These are phyloP conservation scores for Diaporthe caulivora DNA, from an alignment of 2,329 filamentous ascomycete genomes.

Conservation along the genomic window DNA sequence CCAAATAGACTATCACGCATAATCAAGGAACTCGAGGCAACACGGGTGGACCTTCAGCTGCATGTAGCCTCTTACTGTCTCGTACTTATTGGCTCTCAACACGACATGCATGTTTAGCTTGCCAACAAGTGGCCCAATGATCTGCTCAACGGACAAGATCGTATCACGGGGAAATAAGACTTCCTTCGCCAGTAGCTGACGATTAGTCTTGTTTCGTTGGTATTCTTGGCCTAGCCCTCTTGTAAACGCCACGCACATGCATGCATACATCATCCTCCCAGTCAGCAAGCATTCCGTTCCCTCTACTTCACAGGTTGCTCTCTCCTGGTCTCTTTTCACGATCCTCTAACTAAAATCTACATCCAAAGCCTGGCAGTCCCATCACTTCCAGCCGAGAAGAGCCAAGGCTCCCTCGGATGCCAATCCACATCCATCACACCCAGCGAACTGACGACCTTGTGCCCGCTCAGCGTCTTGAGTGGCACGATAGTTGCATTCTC, in stretches of 20 bases:
- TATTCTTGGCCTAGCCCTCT: constrained; percentile 39
- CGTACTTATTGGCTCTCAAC: constrained; percentile 25
- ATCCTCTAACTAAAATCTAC: constrained; percentile 50
- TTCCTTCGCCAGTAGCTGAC: constrained; percentile 18
- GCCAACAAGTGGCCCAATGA: constrained; percentile 17
- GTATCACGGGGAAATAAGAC: background rate
- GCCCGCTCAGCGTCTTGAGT: constrained; percentile 91
- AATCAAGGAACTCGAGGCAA: constrained; percentile 11
- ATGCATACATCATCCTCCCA: constrained; percentile 24
- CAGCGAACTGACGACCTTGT: constrained; percentile 86
- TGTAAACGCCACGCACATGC: constrained; percentile 37
- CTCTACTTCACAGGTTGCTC: background rate
- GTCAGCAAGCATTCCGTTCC: background rate
- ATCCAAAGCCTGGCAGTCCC: constrained; percentile 93
- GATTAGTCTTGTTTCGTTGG: constrained; percentile 31
- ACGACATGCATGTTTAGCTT: constrained; percentile 13
- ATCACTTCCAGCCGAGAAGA: constrained; percentile 93
- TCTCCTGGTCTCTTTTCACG: background rate
- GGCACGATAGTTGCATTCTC: constrained; percentile 97
- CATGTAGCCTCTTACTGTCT: constrained; percentile 1
- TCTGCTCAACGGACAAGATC: background rate
- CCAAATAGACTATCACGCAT: constrained; percentile 13
- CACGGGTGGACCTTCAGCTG: constrained; percentile 5
- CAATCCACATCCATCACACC: constrained; percentile 96
- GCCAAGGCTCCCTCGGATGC: constrained; percentile 96